A percentile compares a stretch with the other conserved stretches of the same genome.
Evolutionary conservation across 306 rosid species (phyloP).

Genomic region (Spatholobus suberectus): DNA sequence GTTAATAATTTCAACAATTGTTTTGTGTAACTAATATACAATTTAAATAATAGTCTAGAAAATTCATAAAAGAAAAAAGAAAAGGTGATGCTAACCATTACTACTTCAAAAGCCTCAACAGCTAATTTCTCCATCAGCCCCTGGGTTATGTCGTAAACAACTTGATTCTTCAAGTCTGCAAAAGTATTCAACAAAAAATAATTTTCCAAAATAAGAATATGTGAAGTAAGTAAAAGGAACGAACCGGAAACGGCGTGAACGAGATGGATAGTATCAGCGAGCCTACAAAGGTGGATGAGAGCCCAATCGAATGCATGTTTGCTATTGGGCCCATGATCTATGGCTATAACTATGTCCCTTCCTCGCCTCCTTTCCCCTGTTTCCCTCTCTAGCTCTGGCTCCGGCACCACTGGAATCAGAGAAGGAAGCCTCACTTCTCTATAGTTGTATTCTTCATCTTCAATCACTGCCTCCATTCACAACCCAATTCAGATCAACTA

Average conservation of each 20-base stretch:
- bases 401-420: slow-evolving; percentile 53
- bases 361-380: slow-evolving; percentile 76
- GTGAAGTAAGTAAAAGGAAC: neutral
- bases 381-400: slow-evolving; percentile 74
- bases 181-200: too few relatives aligned
- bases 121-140: slow-evolving; percentile 85
- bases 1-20: slow-evolving; percentile 13
- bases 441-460: slow-evolving; percentile 75
- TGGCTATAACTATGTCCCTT: slow-evolving; percentile 70
- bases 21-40: too few relatives aligned
- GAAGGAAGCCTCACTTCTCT: slow-evolving; percentile 74
- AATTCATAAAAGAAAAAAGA: neutral
- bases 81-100: slow-evolving; percentile 57
- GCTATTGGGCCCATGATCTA: slow-evolving; percentile 85
- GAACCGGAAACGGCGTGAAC: slow-evolving; percentile 83
- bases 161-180: slow-evolving; percentile 66
- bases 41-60: neutral
- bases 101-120: slow-evolving; percentile 69
- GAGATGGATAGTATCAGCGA: slow-evolving; percentile 87
- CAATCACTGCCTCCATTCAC: slow-evolving; percentile 66
- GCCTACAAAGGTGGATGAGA: slow-evolving; percentile 72
- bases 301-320: slow-evolving; percentile 96
- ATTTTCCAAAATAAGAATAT: neutral
- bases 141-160: slow-evolving; percentile 64
- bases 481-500: neutral